Base-by-base conservation (phyloP, 2,329 filamentous ascomycete species). In the Rhynchosporium secalis region DNA sequence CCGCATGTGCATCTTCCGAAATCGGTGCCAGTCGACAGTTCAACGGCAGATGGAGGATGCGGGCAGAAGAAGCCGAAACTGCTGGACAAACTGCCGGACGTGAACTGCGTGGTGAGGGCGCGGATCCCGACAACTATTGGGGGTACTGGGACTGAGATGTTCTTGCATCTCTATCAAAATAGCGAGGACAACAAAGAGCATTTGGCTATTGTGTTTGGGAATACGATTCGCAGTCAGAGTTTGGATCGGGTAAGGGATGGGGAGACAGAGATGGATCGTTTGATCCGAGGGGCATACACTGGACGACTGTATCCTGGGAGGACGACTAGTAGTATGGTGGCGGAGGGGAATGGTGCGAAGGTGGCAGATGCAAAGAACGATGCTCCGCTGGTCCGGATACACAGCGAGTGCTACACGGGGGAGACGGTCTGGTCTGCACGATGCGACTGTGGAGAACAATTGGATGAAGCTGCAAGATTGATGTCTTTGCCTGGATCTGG, bases 371-470 rank as follows among this genome's bases (percentile, higher is more conserved):
- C 15, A 33, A 56, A 31, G 40, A 56, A 26, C 13, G 62, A 61
- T 3, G 58, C 62, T 20, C 91, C 95, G 0, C 80, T 99, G 45
- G 94, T 99, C 52, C 85, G 95, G 62, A 99, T 99, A 73, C 95
- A 99, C 76, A 96, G 91, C 3, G 95, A 99, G 77, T 99, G 95
- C 78, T 99, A 99, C 76, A 99, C 95, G 0, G 95, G 95, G 63
- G 95, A 99, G 80, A 99, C 95, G 0, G 95, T 96, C 0, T 98
- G 95, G 95, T 97, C 93, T 7, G 94, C 95, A 41, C 87, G 95
- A 33, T 99, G 95, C 78, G 95, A 99, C 78, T 99, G 95, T 75
- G 95, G 95, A 61, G 95, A 99, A 78, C 95, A 99, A 75, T 83
- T 99, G 2, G 95, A 99, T 75, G 95, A 99, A 78, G 95, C 95